Evolutionary conservation across 2,329 filamentous ascomycete genomes (phyloP), one percentile per base, ranked within the genome.

Genomic region (Raffaelea arxii): DNA sequence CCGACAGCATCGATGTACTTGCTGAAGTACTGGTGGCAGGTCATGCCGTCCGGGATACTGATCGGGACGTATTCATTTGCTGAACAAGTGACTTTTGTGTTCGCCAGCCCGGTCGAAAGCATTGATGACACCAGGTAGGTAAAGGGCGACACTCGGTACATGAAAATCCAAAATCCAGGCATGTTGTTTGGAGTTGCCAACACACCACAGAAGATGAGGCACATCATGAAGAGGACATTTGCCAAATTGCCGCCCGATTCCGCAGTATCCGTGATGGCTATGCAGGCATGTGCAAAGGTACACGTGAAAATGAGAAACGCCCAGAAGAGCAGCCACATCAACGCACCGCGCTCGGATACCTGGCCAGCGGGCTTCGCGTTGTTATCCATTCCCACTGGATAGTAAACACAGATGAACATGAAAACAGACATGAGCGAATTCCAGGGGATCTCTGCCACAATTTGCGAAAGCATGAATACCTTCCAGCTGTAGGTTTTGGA

Each of bases 401-500:
- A 95, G 70, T 94, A 95, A 78, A 85, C 91, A 61, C 79, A 69
- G 49, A 82, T 70, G 54, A 74, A 70, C 54, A 82, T 77, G 5
- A 87, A 65, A 35, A 86, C 71, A 74, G 53, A 86, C 78, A 2
- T 87, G 65, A 0, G 69, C 82, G 53, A 94, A 60, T 94, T 88
- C 82, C 86, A 95, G 0, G 88, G 86, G 2, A 95, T 68, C 62
- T 95, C 90, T 49, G 91, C 86, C 25, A 89, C 66, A 53, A 95
- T 84, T 62, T 90, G 86, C 48, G 83, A 80, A 25, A 91, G 68
- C 74, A 94, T 86, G 60, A 94, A 94, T 5, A 87, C 78, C 60
- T 84, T 80, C 88, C 87, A 94, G 44, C 79, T 80, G 64, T 94
- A 94, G 0, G 86, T 80, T 67, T 90, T 91, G 43, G 83, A 86